A percentile compares a stretch with the other conserved stretches of the same genome.
phyloP scores from a whole-genome alignment of 805 yeast genomes.

The Candida glaebosa region DNA sequence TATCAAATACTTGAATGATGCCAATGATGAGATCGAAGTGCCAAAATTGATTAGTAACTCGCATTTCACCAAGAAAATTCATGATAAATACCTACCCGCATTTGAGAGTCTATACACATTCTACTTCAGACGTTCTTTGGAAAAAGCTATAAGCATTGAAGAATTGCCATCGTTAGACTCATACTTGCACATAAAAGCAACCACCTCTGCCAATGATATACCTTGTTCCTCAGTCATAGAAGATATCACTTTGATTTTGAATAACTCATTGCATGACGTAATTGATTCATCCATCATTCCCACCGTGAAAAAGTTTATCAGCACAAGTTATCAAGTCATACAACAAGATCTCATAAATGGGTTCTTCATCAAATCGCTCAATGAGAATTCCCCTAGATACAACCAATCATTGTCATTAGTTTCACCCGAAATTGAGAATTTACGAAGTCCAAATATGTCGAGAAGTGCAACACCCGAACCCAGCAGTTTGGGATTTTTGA shows the following conservation, averaged over 20 bases:
- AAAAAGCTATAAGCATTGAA: conserved; percentile 77
- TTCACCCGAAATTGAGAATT: conserved; percentile 7
- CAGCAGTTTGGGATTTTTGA: conserved; percentile 32
- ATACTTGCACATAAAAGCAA: conserved; percentile 21
- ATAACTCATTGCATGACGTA: conserved; percentile 60
- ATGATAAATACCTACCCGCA: conserved; percentile 49
- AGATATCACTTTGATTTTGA: conserved; percentile 72
- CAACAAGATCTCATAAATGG: conserved; percentile 64
- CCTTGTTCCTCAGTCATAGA: conserved; percentile 85
- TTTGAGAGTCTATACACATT: conserved; percentile 64
- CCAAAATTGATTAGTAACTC: conserved; percentile 56
- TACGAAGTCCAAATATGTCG: conserved; percentile 20
- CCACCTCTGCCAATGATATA: conserved; percentile 42
- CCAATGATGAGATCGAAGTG: conserved; percentile 27
- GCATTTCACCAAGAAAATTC: conserved; percentile 54
- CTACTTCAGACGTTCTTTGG: conserved; percentile 73
- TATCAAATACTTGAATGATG: conserved; percentile 49
- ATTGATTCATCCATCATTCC: conserved; percentile 68
- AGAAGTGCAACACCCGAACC: conserved; percentile 34
- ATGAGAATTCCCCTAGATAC: conserved; percentile 40
- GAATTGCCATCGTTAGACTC: conserved; percentile 57
- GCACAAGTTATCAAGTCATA: conserved; percentile 54
- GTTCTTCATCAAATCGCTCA: conserved; percentile 29
- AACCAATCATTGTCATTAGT: conserved; percentile 27
- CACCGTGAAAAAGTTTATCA: conserved; percentile 52